Conservation (phyloP, 768 basidiomycete genomes). For the Pholiota molesta region DNA sequence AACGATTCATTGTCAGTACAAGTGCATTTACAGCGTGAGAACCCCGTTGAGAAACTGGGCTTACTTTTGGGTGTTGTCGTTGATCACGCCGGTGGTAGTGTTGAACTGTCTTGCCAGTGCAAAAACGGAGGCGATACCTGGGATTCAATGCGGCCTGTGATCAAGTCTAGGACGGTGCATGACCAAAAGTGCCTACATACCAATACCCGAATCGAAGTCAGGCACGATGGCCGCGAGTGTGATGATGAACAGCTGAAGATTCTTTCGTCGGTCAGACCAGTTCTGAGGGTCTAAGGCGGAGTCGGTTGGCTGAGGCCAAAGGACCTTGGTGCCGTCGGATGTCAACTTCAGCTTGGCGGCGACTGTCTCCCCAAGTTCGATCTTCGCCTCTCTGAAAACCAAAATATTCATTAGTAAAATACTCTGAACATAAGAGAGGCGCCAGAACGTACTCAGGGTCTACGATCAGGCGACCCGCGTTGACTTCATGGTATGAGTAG, state of each 20-base stretch:
- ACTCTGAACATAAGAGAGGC: not conserved
- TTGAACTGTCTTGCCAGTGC: conserved; percentile 56
- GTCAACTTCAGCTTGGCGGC: conserved; percentile 61
- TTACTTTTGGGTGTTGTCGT: conserved; percentile 62
- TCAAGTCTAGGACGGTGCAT: not conserved
- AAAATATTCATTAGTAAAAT: not conserved
- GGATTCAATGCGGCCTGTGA: not conserved
- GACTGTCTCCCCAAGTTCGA: conserved; percentile 60
- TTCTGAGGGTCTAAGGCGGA: conserved; percentile 69
- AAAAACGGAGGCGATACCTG: conserved; percentile 66
- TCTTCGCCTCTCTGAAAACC: conserved; percentile 54
- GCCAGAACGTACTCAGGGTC: conserved; percentile 54
- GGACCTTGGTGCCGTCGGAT: conserved; percentile 56
- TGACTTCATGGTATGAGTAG: conserved; percentile 51
- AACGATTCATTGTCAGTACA: not conserved
- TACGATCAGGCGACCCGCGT: conserved; percentile 61
- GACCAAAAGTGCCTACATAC: conserved; percentile 29
- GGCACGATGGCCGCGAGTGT: conserved; percentile 68
- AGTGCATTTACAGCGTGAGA: not conserved
- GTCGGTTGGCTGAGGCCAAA: conserved; percentile 73
- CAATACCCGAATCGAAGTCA: conserved; percentile 69
- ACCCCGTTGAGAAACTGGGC: not conserved
- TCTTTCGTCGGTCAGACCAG: conserved; percentile 58
- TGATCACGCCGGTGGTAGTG: conserved; percentile 59
- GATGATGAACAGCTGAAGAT: conserved; percentile 58